Base-by-base conservation (phyloP, 352 stramenopile species). In the Plasmopara viticola region DNA sequence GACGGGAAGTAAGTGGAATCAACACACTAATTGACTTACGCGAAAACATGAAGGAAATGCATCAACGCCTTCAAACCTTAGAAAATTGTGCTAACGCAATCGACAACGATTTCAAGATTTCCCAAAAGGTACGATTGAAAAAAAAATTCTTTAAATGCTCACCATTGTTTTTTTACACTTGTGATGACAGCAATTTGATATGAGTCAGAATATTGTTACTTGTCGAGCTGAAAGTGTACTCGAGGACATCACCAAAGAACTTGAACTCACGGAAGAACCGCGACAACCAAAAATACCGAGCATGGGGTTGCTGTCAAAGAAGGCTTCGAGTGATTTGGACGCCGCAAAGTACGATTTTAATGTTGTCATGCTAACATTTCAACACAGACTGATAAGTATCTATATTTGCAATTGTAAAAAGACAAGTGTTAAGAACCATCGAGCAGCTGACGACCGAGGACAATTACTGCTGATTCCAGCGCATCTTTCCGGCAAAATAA, bases 71-170 rank as follows among this genome's bases (percentile, higher is more conserved):
- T 18, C 35, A 42, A 13, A 67, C 64, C 18, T 66, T 87, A 28
- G 74, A 87, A 41, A 65, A 51, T 10, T 74, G 59, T 38, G 77
- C 77, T 0, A 59, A 74, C 31, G 62, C 68, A 14, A 83, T 87
- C 8, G 74, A 86, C 30, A 59, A 84, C 0, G 70, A 86, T 13
- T 87, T 86, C 13, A 80, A 75, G 45, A 44, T 57, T 28, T 74
- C 72, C 0, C 65, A 78, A 40, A 62, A 78, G 48, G 67, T 77
- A 62, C 46, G 60, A 63, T 2, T 15, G 17, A 9, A 15, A 12
- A 35, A n/a, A n/a, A n/a, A n/a, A n/a, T n/a, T n/a, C n/a, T 35
- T 35, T 25, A 25, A 25, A 25, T n/a, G 20, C 20, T 25, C 20
- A 25, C 20, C 20, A 25, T 25, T 25, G 3, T 25, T 25, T 25